Evolutionary conservation across 139 green algal genomes (phyloP).

Genomic region (Coelastrella sp.): DNA sequence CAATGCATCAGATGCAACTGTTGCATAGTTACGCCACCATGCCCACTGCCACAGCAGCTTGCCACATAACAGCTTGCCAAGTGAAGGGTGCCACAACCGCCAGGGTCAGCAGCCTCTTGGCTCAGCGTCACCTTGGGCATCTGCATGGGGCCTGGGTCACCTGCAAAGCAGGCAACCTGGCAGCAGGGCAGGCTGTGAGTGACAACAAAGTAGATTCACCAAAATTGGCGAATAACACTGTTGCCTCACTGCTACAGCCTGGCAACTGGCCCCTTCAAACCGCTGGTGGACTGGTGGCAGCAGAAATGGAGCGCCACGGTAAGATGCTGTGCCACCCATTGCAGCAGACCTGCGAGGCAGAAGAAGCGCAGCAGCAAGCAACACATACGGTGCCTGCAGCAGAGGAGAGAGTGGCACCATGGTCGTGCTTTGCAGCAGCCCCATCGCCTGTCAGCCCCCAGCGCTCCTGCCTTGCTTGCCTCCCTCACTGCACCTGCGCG

Average conservation of each 20-base stretch:
- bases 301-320: no score
- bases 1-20: no score
- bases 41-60: no score
- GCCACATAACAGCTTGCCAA: no score
- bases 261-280: no score
- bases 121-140: background rate
- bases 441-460: background rate
- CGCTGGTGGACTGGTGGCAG: no score
- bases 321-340: no score
- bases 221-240: no score
- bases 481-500: background rate
- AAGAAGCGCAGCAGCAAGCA: background rate
- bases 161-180: conserved; percentile 10
- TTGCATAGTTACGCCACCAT: no score
- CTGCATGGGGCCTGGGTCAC: background rate
- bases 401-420: background rate
- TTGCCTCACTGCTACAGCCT: no score
- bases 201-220: background rate
- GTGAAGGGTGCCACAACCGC: no score
- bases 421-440: background rate
- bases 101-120: no score
- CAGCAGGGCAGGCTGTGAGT: background rate
- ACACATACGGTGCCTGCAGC: background rate
- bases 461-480: background rate
- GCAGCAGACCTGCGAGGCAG: background rate